A percentile compares a stretch with the other conserved stretches of the same genome.
phyloP scores from a whole-genome alignment of 768 basidiomycete genomes.

The Termitomyces sp. region DNA sequence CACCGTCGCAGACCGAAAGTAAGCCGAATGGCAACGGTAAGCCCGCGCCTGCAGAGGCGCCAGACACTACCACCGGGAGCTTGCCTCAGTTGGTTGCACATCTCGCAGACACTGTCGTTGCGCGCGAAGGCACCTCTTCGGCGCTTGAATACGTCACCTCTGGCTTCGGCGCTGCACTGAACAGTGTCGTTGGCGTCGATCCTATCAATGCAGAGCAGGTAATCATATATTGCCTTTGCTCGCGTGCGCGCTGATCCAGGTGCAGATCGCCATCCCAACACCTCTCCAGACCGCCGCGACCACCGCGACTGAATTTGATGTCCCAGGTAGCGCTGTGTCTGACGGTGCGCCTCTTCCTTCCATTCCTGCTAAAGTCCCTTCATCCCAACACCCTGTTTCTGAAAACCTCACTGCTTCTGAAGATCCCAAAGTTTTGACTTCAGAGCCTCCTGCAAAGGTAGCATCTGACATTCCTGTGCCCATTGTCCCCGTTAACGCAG shows the following conservation, averaged over 20 bases:
- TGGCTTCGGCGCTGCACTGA: constrained; percentile 35
- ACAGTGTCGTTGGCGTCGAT: constrained; percentile 38
- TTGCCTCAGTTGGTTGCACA: constrained; percentile 35
- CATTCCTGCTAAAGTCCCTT: not conserved
- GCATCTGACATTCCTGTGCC: constrained; percentile 29
- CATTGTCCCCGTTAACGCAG: constrained; percentile 40
- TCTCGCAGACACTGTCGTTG: constrained; percentile 35
- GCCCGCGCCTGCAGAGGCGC: constrained; percentile 11
- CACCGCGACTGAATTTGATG: constrained; percentile 16
- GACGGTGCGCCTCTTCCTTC: constrained; percentile 12
- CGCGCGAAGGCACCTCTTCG: constrained; percentile 38
- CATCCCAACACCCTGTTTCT: not conserved
- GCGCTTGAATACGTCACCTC: constrained; percentile 38
- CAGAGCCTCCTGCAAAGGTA: constrained; percentile 1
- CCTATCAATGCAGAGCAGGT: constrained; percentile 19
- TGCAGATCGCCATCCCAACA: constrained; percentile 30
- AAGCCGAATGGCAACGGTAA: constrained; percentile 15
- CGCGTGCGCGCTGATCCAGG: not conserved
- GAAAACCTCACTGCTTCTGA: not conserved
- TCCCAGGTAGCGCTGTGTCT: constrained; percentile 15
- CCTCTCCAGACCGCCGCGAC: constrained; percentile 26
- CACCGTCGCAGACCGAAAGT: constrained; percentile 34
- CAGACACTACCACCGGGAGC: constrained; percentile 8
- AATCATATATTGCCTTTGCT: constrained; percentile 1
- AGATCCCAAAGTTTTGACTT: constrained; percentile 7